Evolutionary conservation across 495 filamentous ascomycete species (phyloP), one percentile per base, ranked within the genome.

Genomic region (Jackrogersella multiformis): DNA sequence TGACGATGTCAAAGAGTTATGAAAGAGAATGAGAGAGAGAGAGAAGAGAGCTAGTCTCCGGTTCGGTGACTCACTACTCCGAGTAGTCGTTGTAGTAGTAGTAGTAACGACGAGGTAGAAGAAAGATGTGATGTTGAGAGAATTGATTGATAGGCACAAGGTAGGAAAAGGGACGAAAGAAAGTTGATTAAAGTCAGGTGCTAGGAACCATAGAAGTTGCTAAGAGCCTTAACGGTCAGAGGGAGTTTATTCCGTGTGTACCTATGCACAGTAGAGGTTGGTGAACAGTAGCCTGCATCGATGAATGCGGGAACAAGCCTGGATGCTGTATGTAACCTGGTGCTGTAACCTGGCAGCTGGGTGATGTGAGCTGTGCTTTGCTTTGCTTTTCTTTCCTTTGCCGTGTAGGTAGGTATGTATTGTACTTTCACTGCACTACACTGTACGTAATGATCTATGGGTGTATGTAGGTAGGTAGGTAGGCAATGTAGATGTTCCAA

Each of bases 101-200:
- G n/a, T n/a, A n/a, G n/a, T 46, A 62, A 30, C 49, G 56, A 61
- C 35, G 36, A 64, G 54, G 36, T 60, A 52, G 56, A 45, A 55
- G 24, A 56, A 60, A 39, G 55, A 52, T 58, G 56, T 38, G 51
- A 64, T 60, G 60, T 69, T 69, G 55, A 56, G 66, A 69, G 45
- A 49, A 46, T 64, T 56, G 66, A 32, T 52, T n/a, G 61, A 64
- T 69, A 64, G 60, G 56, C 56, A 57, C 56, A 30, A 69, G 56
- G 56, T 64, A 24, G 26, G 36, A 46, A 66, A 49, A 66, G 51
- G 61, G 56, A 69, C 56, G 56, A 61, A 69, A 61, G 56, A 52
- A 48, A 44, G 56, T 56, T 54, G 42, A 62, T 55, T 44, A 24
- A 69, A 46, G 66, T 69, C 56, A 64, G 61, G 66, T 69, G 66